Evolutionary conservation across 768 basidiomycete genomes (phyloP), one percentile per base, ranked within the genome.

Genomic region (Chalciporus piperatus): DNA sequence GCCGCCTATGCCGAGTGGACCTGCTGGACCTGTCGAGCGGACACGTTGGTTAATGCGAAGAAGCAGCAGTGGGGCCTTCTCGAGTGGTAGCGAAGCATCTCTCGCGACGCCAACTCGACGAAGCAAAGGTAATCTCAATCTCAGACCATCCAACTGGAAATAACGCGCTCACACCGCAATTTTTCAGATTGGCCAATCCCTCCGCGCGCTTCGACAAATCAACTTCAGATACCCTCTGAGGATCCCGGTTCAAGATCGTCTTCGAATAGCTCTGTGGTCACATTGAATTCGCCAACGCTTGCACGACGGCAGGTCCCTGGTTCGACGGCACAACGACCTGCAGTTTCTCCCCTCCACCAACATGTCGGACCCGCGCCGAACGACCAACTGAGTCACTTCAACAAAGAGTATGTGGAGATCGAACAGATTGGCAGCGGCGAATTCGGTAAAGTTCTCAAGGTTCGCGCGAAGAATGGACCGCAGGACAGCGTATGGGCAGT

Each of bases 371-470:
- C 73, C 28, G 72, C 72, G 48, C 64, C 68, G 45, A 77, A 83
- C 43, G 79, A 80, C 48, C 76, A 78, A 48, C 70, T 76, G 9
- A 83, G 87, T 17, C 79, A 80, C 45, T 93, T 96, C 54, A 88
- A 90, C 63, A 82, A 79, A 54, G 84, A 91, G 40, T 98, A 94
- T 64, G 74, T 82, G 9, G 83, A 90, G 60, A 72, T 92, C 38
- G 87, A 89, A 50, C 82, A 85, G 61, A 76, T 98, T 11, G 96
- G 96, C 6, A 86, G 85, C 46, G 96, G 96, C 13, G 92, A 92
- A 65, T 98, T 98, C 70, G 94, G 94, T 22, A 87, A 87, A 62
- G 96, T 93, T 17, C 87, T 92, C 72, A 91, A 89, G 71, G 91
- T 87, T 39, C 80, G 79, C 49, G 74, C 76, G 65, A 91, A 92